These are phyloP conservation scores for Guadua angustifolia DNA, from an alignment of 176 grass and related monocot species.

Conservation along the genomic window DNA sequence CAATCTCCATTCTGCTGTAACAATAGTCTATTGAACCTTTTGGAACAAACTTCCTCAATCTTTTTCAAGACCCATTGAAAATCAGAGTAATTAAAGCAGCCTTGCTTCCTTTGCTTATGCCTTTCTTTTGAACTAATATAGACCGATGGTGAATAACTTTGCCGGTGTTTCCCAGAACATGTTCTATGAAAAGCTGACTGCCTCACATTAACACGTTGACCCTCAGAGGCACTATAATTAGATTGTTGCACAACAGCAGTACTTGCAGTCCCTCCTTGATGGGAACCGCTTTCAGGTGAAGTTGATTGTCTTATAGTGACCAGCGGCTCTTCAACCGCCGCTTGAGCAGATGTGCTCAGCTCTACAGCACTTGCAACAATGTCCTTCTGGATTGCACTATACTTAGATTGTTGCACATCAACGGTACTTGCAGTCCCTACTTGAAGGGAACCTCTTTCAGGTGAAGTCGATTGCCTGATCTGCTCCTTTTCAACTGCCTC, in stretches of 20 bases:
- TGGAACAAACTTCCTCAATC: constrained; percentile 58
- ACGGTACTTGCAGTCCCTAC: neutral
- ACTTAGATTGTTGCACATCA: neutral
- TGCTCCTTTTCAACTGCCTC: neutral
- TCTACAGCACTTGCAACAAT: constrained; percentile 25
- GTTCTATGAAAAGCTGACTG: constrained; percentile 21
- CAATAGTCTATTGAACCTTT: constrained; percentile 53
- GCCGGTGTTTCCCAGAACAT: constrained; percentile 3
- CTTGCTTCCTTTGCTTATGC: constrained; percentile 10
- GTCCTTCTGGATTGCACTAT: constrained; percentile 9
- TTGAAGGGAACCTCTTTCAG: constrained; percentile 34
- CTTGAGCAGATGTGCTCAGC: constrained; percentile 18
- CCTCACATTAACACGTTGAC: constrained; percentile 19
- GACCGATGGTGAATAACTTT: constrained; percentile 15
- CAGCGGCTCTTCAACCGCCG: neutral
- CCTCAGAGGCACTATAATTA: constrained; percentile 10
- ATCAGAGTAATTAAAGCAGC: constrained; percentile 29
- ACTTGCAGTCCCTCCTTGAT: constrained; percentile 21
- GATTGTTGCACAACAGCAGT: constrained; percentile 20
- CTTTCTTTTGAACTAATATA: constrained; percentile 46
- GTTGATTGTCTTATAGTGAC: constrained; percentile 27
- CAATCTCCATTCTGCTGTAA: constrained; percentile 53
- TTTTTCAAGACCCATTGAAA: constrained; percentile 16
- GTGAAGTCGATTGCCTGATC: constrained; percentile 18
- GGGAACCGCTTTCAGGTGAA: constrained; percentile 36